Conservation (phyloP, 345 rosid species). For the Cochlearia excelsa region DNA sequence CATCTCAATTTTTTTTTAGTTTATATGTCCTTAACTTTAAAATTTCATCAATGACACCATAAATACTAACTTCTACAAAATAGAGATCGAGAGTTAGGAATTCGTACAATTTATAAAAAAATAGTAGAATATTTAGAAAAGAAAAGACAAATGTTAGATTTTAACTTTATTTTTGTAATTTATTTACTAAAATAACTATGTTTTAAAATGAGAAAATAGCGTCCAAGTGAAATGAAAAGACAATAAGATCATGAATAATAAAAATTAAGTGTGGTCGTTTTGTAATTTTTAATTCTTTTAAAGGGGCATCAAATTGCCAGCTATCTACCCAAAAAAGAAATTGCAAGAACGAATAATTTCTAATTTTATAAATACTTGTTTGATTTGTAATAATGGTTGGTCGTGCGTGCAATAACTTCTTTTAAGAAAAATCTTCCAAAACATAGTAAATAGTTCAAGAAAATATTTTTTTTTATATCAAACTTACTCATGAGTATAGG, state of each 20-base stretch:
- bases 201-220: conserved; percentile 12
- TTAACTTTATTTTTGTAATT: background rate
- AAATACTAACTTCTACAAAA: too few relatives aligned
- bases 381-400: conserved; percentile 29
- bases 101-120: too few relatives aligned
- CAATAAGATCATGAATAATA: conserved; percentile 15
- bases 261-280: conserved; percentile 11
- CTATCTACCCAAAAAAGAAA: conserved; percentile 34
- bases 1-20: background rate
- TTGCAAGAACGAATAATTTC: background rate
- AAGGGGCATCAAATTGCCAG: conserved; percentile 34
- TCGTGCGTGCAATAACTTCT: conserved; percentile 42
- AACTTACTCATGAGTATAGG: too few relatives aligned
- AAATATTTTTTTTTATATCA: too few relatives aligned
- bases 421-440: background rate
- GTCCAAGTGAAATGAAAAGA: conserved; percentile 34
- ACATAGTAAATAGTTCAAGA: background rate
- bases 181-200: background rate
- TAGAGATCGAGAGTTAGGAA: too few relatives aligned
- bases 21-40: too few relatives aligned
- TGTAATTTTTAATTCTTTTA: conserved; percentile 1
- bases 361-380: conserved; percentile 17
- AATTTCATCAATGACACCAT: too few relatives aligned
- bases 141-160: background rate
- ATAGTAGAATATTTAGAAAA: too few relatives aligned